Conservation (phyloP, 495 filamentous ascomycete genomes). For the Copromyces sp. region DNA sequence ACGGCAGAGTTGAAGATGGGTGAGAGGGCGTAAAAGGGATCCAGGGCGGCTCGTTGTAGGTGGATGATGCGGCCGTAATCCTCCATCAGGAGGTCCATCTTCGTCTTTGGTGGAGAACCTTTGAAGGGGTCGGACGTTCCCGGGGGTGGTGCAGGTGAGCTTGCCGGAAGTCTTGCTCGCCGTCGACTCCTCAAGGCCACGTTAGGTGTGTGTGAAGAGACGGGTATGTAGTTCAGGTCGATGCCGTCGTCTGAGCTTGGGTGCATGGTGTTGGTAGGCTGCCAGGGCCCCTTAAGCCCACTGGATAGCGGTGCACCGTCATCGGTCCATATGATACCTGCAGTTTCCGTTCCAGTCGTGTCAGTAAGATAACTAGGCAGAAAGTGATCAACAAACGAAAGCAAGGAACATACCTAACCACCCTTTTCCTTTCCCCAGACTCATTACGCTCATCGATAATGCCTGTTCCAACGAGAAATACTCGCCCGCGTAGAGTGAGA, state of each 20-base stretch:
- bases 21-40: too few relatives aligned
- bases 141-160: too few relatives aligned
- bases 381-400: too few relatives aligned
- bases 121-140: too few relatives aligned
- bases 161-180: background rate
- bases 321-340: slow-evolving; percentile 1
- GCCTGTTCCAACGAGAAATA: slow-evolving; percentile 20
- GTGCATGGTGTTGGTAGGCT: background rate
- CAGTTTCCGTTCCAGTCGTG: background rate
- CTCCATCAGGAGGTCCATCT: background rate
- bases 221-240: too few relatives aligned
- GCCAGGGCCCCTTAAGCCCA: background rate
- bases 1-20: too few relatives aligned
- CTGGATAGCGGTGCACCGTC: background rate
- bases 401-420: slow-evolving; percentile 5
- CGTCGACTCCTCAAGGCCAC: background rate
- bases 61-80: slow-evolving; percentile 14
- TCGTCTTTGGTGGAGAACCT: background rate
- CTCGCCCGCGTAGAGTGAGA: slow-evolving; percentile 6
- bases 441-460: slow-evolving; percentile 11
- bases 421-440: background rate
- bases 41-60: background rate
- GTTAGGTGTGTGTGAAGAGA: background rate
- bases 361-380: too few relatives aligned
- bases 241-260: too few relatives aligned